phyloP scores from a whole-genome alignment of 441 rosid species.

The Geranium incanum region DNA sequence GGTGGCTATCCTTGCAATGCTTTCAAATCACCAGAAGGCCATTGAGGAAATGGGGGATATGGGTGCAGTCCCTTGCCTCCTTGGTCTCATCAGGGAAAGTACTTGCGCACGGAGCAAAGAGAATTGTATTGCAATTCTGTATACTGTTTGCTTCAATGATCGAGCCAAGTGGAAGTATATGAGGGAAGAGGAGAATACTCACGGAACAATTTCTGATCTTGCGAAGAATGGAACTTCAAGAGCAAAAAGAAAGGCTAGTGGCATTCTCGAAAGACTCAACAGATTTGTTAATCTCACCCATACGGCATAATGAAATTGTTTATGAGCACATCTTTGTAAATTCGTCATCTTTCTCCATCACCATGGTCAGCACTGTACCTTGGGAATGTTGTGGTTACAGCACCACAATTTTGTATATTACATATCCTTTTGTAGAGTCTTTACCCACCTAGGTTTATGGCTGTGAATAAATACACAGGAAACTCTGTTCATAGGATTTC shows the following conservation, averaged over 20 bases:
- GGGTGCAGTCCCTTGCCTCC: conserved; percentile 68
- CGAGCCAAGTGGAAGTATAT: conserved; percentile 66
- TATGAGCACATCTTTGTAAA: conserved; percentile 38
- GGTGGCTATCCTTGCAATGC: conserved; percentile 74
- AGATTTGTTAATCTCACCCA: conserved; percentile 65
- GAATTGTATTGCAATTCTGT: conserved; percentile 67
- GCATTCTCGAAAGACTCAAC: conserved; percentile 66
- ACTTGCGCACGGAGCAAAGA: conserved; percentile 73
- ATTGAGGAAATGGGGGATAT: conserved; percentile 66
- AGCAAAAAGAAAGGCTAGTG: conserved; percentile 82
- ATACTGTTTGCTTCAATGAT: conserved; percentile 57
- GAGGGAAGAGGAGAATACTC: conserved; percentile 57
- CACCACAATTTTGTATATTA: background rate
- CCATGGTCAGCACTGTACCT: background rate
- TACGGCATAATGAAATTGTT: conserved; percentile 49
- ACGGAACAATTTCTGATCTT: conserved; percentile 66
- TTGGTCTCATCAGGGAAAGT: conserved; percentile 55
- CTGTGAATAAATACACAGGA: background rate
- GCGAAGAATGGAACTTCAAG: conserved; percentile 71
- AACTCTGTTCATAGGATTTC: too few species aligned
- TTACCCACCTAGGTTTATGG: background rate
- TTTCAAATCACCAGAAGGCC: conserved; percentile 63
- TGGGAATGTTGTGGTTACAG: background rate
- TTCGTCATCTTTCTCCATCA: conserved; percentile 40
- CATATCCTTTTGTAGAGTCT: background rate